Evolutionary conservation across 169 alveolate species (phyloP).

Genomic region (Plasmodium malariae): DNA sequence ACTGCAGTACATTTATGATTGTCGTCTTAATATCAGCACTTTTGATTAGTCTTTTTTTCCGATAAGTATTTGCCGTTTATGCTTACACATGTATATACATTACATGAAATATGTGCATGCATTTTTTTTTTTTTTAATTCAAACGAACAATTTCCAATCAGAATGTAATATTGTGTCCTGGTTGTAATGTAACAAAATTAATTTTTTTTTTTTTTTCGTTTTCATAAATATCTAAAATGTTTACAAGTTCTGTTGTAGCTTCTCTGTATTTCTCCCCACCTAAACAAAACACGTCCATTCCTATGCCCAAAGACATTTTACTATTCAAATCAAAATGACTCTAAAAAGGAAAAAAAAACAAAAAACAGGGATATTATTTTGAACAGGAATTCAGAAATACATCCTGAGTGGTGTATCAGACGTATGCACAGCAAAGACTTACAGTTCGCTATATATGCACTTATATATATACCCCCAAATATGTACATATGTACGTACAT

Average conservation of each 20-base stretch:
- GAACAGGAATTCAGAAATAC: background rate
- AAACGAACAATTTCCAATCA: background rate
- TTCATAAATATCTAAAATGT: conserved; percentile 30
- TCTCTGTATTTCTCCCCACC: conserved; percentile 76
- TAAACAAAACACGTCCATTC: conserved; percentile 73
- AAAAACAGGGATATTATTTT: background rate
- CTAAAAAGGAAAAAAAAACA: conserved; percentile 10
- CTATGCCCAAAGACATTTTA: conserved; percentile 56
- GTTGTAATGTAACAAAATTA: conserved; percentile 64
- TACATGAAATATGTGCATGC: background rate
- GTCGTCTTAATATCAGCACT: background rate
- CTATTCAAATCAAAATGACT: conserved; percentile 65
- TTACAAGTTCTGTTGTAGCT: conserved; percentile 48
- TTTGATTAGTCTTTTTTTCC: background rate
- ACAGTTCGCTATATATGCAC: background rate
- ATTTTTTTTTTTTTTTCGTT: conserved; percentile 54
- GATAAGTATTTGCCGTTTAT: background rate
- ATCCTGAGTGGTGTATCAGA: too few species aligned
- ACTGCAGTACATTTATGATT: background rate
- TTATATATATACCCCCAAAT: background rate
- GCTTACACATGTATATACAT: background rate
- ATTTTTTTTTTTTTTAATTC: background rate
- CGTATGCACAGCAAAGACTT: too few species aligned
- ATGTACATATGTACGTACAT: too few species aligned
- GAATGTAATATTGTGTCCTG: conserved; percentile 50